Evolutionary conservation across 2,329 filamentous ascomycete genomes (phyloP).

Genomic region (Lomentospora prolificans): DNA sequence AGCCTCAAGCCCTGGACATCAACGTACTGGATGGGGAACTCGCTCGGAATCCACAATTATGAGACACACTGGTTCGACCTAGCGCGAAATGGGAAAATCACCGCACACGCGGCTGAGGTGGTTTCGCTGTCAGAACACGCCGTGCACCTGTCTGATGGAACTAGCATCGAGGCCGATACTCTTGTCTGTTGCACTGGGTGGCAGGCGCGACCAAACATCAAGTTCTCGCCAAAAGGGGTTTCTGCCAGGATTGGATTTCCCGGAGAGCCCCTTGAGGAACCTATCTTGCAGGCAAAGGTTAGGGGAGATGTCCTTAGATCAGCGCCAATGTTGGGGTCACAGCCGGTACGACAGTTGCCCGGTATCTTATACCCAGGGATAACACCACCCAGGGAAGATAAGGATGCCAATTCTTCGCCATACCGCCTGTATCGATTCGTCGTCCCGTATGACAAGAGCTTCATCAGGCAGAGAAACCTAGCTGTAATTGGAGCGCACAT

Average conservation of each 20-base stretch:
- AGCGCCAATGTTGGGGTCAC: background rate
- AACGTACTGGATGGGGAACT: slow-evolving; percentile 13
- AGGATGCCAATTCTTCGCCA: background rate
- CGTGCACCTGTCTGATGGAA: slow-evolving; percentile 10
- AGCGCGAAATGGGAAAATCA: slow-evolving; percentile 9
- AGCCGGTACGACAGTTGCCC: background rate
- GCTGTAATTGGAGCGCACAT: slow-evolving; percentile 11
- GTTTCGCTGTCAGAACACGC: background rate
- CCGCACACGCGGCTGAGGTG: slow-evolving; percentile 11
- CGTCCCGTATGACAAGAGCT: slow-evolving; percentile 4
- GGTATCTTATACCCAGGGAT: background rate
- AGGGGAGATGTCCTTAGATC: slow-evolving; percentile 3
- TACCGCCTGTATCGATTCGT: slow-evolving; percentile 10
- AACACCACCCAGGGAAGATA: background rate
- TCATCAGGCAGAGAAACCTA: slow-evolving; percentile 8
- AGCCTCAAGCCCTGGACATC: slow-evolving; percentile 11
- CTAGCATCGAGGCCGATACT: slow-evolving; percentile 9
- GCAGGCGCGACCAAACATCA: slow-evolving; percentile 8
- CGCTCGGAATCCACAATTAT: slow-evolving; percentile 13
- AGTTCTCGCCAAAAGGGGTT: slow-evolving; percentile 6
- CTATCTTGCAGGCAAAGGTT: background rate
- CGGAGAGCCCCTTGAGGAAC: background rate
- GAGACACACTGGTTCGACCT: slow-evolving; percentile 11
- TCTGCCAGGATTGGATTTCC: slow-evolving; percentile 5
- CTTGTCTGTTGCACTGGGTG: slow-evolving; percentile 12